These are phyloP conservation scores for Yamadazyma trypodendri DNA, from an alignment of 1,139 yeast species.

Conservation along the genomic window DNA sequence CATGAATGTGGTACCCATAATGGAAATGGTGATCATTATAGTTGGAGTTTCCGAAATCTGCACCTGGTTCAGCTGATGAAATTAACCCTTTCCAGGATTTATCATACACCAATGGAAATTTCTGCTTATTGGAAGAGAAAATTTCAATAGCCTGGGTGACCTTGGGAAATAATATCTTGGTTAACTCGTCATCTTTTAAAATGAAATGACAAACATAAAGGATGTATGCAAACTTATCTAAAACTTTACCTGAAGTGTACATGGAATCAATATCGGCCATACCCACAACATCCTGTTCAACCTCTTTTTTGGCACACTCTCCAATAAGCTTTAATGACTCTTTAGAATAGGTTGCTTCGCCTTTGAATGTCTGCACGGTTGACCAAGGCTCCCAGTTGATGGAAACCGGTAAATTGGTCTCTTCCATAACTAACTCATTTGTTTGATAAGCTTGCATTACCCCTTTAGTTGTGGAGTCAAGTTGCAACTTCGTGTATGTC, in stretches of 20 bases:
- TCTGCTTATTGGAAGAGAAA: constrained; percentile 56
- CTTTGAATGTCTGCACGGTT: constrained; percentile 27
- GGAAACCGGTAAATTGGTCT: constrained; percentile 44
- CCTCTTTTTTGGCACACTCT: constrained; percentile 52
- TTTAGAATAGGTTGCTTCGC: constrained; percentile 34
- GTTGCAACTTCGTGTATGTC: constrained; percentile 32
- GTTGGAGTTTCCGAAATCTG: constrained; percentile 75
- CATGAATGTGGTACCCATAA: constrained; percentile 74
- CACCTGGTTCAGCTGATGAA: constrained; percentile 63
- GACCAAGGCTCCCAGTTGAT: constrained; percentile 64
- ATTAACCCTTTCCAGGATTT: constrained; percentile 72
- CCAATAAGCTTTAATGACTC: constrained; percentile 38
- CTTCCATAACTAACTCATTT: constrained; percentile 48
- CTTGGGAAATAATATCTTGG: constrained; percentile 44
- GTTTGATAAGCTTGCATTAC: constrained; percentile 59
- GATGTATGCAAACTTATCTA: constrained; percentile 75
- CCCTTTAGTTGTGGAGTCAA: constrained; percentile 74
- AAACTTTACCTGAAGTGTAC: constrained; percentile 74
- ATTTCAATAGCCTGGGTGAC: constrained; percentile 59
- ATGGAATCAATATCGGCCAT: constrained; percentile 67
- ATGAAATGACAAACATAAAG: constrained; percentile 61
- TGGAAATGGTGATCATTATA: constrained; percentile 85
- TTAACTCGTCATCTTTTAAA: constrained; percentile 46
- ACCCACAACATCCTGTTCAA: constrained; percentile 51
- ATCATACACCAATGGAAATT: constrained; percentile 65